phyloP scores from a whole-genome alignment of 352 stramenopile genomes.

The Globisporangium heterothallicum region DNA sequence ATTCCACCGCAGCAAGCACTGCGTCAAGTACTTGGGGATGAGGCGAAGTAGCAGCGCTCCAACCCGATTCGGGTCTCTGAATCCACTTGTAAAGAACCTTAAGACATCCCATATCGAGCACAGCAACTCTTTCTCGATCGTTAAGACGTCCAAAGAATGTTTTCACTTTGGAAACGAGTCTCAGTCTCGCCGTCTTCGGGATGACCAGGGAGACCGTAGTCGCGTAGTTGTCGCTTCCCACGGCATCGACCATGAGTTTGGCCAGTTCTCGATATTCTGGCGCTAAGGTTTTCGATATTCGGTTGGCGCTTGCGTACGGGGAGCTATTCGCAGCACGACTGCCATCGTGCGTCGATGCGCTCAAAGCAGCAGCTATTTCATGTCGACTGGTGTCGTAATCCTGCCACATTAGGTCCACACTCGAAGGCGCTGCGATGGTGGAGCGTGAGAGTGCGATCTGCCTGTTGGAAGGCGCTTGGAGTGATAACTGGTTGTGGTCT shows the following conservation, averaged over 20 bases:
- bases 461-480: slow-evolving; percentile 27
- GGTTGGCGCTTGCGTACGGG: neutral
- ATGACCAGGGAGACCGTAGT: slow-evolving; percentile 69
- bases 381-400: slow-evolving; percentile 49
- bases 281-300: slow-evolving; percentile 38
- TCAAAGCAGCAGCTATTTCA: slow-evolving; percentile 23
- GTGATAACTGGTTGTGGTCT: slow-evolving; percentile 36
- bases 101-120: slow-evolving; percentile 60
- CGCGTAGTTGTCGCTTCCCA: slow-evolving; percentile 69
- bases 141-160: slow-evolving; percentile 64
- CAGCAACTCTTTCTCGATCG: slow-evolving; percentile 36
- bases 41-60: slow-evolving; percentile 10
- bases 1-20: slow-evolving; percentile 42
- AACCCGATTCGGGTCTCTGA: slow-evolving; percentile 15
- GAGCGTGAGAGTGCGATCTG: slow-evolving; percentile 21
- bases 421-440: slow-evolving; percentile 13
- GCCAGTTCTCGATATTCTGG: slow-evolving; percentile 53
- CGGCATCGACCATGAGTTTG: slow-evolving; percentile 65
- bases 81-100: slow-evolving; percentile 58
- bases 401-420: slow-evolving; percentile 53
- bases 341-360: slow-evolving; percentile 8
- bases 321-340: slow-evolving; percentile 8
- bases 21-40: slow-evolving; percentile 69
- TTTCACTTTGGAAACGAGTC: slow-evolving; percentile 67
- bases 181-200: slow-evolving; percentile 69